These are phyloP conservation scores for Pyricularia grisea DNA, from an alignment of 2,329 filamentous ascomycete genomes.

Conservation along the genomic window DNA sequence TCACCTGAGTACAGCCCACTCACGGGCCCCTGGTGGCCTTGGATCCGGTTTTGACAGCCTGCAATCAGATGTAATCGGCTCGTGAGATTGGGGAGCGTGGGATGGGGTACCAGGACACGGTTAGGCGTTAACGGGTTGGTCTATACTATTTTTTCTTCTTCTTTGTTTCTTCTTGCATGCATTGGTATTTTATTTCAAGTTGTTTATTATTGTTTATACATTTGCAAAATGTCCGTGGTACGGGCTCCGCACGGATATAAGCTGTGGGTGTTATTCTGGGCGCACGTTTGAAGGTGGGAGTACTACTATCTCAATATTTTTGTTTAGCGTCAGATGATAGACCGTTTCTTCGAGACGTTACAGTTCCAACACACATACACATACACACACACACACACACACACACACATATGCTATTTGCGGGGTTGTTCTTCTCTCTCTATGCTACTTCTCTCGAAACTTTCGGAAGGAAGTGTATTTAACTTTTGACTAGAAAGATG, in stretches of 20 bases:
- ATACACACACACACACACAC: background rate
- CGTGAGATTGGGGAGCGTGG: background rate
- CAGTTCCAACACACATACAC: background rate
- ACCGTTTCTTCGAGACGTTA: background rate
- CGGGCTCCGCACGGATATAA: background rate
- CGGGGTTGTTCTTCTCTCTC: background rate
- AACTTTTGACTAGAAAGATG: background rate
- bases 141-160: background rate
- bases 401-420: background rate
- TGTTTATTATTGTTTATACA: background rate
- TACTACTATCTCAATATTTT: background rate
- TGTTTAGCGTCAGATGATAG: background rate
- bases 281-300: background rate
- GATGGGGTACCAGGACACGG: background rate
- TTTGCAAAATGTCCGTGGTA: background rate
- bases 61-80: background rate
- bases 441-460: background rate
- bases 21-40: background rate
- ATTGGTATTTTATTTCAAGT: background rate
- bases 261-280: background rate
- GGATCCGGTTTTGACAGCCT: background rate
- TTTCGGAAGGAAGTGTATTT: background rate
- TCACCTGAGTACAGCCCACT: background rate
- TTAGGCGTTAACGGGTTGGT: background rate
- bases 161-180: background rate